Evolutionary conservation across 441 rosid genomes (phyloP).

Genomic region (Pelargonium fulgidum): DNA sequence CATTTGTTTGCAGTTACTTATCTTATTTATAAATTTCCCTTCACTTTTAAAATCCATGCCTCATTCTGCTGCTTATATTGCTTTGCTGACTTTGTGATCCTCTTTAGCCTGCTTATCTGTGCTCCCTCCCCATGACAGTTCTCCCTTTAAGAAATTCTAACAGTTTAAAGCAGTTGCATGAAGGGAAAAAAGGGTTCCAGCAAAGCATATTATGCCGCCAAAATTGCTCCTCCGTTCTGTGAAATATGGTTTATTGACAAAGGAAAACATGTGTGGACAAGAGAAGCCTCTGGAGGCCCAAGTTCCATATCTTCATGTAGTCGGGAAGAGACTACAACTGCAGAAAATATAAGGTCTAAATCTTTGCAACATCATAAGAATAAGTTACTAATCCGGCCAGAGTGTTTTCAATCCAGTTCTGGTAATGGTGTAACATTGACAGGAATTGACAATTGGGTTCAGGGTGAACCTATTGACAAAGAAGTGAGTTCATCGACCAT

Average conservation of each 20-base stretch:
- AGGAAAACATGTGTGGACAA: slow-evolving; percentile 51
- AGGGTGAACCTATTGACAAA: slow-evolving; percentile 22
- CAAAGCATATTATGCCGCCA: slow-evolving; percentile 42
- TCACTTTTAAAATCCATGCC: too few species aligned
- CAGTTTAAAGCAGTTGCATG: slow-evolving; percentile 40
- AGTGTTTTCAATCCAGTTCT: slow-evolving; percentile 25
- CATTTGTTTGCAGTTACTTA: too few species aligned
- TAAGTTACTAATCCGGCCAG: slow-evolving; percentile 18
- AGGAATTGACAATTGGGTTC: slow-evolving; percentile 25
- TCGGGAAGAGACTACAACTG: slow-evolving; percentile 16
- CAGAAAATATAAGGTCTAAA: slow-evolving; percentile 22
- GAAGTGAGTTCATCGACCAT: slow-evolving; percentile 17
- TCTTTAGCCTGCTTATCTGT: too few species aligned
- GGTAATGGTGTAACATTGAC: slow-evolving; percentile 19
- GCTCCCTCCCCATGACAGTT: too few species aligned
- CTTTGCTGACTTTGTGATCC: too few species aligned
- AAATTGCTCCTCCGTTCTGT: slow-evolving; percentile 44
- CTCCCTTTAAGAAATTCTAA: slow-evolving; percentile 4
- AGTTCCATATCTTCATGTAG: slow-evolving; percentile 14
- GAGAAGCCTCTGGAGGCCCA: slow-evolving; percentile 40
- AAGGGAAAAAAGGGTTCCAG: slow-evolving; percentile 43
- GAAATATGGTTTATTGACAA: slow-evolving; percentile 60
- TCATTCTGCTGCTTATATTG: too few species aligned
- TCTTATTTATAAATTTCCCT: too few species aligned
- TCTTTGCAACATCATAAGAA: slow-evolving; percentile 23